Conservation (phyloP, 768 basidiomycete species). For the Plicaturopsis crispa region DNA sequence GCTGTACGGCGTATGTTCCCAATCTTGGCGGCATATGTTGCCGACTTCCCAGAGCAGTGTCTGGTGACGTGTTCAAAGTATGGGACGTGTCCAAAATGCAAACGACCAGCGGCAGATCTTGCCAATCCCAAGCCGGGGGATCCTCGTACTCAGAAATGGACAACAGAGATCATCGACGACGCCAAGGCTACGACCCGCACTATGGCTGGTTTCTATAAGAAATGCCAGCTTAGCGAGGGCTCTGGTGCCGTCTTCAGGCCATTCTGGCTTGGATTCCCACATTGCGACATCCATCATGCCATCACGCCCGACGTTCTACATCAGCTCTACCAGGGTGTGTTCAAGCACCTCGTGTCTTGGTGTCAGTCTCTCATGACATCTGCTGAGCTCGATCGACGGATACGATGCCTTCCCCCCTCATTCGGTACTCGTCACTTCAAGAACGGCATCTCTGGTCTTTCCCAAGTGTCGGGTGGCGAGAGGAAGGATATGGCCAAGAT, state of each 20-base stretch:
- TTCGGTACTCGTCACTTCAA: constrained; percentile 7
- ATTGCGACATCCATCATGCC: constrained; percentile 8
- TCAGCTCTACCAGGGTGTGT: no score
- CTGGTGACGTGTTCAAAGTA: constrained; percentile 3
- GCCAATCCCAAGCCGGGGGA: neutral
- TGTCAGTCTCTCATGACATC: neutral
- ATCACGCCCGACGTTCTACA: no score
- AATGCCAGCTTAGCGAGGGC: no score
- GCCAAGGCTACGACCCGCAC: no score
- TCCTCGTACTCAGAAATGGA: neutral
- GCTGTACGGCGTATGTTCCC: neutral
- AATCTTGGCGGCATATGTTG: constrained; percentile 6
- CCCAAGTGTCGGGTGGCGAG: constrained; percentile 7
- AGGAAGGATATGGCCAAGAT: constrained; percentile 4
- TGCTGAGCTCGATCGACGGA: constrained; percentile 6
- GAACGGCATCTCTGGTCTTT: constrained; percentile 6
- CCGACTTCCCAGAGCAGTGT: constrained; percentile 7
- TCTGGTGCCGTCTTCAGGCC: constrained; percentile 5
- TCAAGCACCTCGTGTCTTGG: no score
- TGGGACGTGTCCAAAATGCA: constrained; percentile 3
- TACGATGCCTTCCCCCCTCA: constrained; percentile 6
- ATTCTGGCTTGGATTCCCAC: constrained; percentile 10
- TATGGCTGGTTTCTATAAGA: no score
- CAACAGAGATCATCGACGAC: no score
- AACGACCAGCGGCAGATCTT: neutral